Conservation (phyloP, 108 stramenopile genomes). For the Skeletonema costatum region DNA sequence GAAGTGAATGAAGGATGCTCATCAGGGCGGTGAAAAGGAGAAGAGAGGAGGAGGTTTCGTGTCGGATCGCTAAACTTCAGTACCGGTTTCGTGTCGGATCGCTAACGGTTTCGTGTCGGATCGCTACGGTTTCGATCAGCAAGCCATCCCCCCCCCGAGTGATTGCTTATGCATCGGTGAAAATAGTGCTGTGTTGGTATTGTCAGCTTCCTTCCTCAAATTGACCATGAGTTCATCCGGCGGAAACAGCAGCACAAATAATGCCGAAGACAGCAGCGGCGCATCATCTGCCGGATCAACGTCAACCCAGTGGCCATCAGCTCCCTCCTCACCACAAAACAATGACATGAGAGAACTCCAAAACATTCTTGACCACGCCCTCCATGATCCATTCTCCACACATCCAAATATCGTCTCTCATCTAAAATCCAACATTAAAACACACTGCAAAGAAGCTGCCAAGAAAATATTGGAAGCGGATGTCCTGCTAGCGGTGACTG, state of each 20-base stretch:
- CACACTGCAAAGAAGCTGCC: conserved; percentile 21
- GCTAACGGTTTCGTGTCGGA: no score
- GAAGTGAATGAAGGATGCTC: no score
- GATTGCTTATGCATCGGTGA: no score
- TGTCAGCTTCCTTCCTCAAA: background rate
- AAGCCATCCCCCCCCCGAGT: no score
- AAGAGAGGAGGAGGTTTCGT: no score
- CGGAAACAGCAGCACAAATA: background rate
- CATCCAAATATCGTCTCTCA: background rate
- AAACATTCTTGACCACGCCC: conserved; percentile 19
- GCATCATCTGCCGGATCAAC: conserved; percentile 9
- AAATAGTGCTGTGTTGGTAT: background rate
- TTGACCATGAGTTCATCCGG: background rate
- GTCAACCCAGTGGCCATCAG: conserved; percentile 25
- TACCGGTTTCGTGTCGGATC: no score
- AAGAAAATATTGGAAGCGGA: conserved; percentile 28
- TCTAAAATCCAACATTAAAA: conserved; percentile 4
- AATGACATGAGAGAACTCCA: conserved; percentile 12
- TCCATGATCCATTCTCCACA: conserved; percentile 1
- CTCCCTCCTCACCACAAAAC: background rate
- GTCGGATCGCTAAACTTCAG: no score
- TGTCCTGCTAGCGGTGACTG: conserved; percentile 44
- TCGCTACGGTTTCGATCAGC: no score
- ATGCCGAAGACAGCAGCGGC: background rate
- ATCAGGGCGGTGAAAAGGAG: no score